Evolutionary conservation across 2,329 filamentous ascomycete species (phyloP).

Genomic region (Geosmithia flava): DNA sequence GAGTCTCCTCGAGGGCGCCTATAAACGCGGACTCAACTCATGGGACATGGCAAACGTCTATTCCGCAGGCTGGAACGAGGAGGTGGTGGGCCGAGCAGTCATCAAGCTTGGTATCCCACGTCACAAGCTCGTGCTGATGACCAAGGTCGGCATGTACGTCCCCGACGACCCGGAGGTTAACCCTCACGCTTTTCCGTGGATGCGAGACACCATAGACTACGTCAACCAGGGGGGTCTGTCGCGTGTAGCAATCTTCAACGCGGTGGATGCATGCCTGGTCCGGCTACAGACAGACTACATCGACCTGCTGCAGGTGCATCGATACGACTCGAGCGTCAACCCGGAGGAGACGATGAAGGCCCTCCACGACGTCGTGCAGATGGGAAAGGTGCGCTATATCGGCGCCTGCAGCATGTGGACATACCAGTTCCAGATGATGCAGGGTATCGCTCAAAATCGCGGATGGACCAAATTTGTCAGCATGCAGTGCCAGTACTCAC

Average conservation of each 20-base stretch:
- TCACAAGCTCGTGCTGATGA: slow-evolving; percentile 42
- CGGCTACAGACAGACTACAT: slow-evolving; percentile 42
- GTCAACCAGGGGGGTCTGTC: slow-evolving; percentile 22
- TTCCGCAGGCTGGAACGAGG: slow-evolving; percentile 40
- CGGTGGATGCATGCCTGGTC: slow-evolving; percentile 44
- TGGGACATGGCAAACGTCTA: slow-evolving; percentile 38
- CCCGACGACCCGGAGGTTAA: slow-evolving; percentile 18
- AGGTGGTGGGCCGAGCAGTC: slow-evolving; percentile 43
- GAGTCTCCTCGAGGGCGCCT: slow-evolving; percentile 45
- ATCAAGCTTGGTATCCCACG: slow-evolving; percentile 43
- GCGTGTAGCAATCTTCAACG: slow-evolving; percentile 50
- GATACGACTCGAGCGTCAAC: slow-evolving; percentile 33
- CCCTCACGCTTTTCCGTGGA: background rate
- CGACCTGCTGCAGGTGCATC: slow-evolving; percentile 42
- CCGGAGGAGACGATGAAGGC: slow-evolving; percentile 45
- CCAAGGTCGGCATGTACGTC: slow-evolving; percentile 42
- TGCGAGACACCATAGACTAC: slow-evolving; percentile 6
- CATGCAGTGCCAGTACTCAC: slow-evolving; percentile 46
- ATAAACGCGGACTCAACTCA: slow-evolving; percentile 47
- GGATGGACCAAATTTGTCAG: slow-evolving; percentile 43
- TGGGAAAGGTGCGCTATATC: slow-evolving; percentile 36
- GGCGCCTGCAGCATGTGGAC: slow-evolving; percentile 27
- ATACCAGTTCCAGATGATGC: slow-evolving; percentile 33
- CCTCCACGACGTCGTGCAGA: slow-evolving; percentile 38
- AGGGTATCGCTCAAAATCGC: slow-evolving; percentile 36